Conservation (phyloP, 768 basidiomycete genomes). For the Baorangia bicolor region DNA sequence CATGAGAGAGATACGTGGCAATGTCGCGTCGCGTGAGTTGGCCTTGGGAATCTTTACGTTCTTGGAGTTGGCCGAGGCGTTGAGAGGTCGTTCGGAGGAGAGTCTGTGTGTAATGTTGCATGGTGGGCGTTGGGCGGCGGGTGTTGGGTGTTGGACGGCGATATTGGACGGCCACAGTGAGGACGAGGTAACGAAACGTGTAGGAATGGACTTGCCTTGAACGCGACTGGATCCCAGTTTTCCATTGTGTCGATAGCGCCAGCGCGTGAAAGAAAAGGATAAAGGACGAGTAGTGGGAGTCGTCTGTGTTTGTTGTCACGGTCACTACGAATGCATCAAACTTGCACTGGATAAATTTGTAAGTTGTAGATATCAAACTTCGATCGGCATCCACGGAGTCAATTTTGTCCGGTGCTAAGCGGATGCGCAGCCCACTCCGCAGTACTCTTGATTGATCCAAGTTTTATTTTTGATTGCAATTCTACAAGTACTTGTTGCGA, state of each 20-base stretch:
- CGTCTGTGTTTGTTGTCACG: slow-evolving; percentile 2
- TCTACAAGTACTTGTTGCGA: background rate
- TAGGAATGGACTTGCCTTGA: slow-evolving; percentile 25
- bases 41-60: slow-evolving; percentile 63
- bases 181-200: background rate
- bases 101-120: slow-evolving; percentile 38
- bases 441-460: too few species aligned
- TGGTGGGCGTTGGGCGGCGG: background rate
- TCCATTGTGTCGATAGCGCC: slow-evolving; percentile 17
- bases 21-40: slow-evolving; percentile 67
- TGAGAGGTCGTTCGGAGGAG: slow-evolving; percentile 65
- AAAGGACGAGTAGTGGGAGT: background rate
- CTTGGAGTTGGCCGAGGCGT: slow-evolving; percentile 66
- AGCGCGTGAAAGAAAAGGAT: background rate
- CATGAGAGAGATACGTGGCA: slow-evolving; percentile 60
- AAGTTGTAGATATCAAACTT: background rate
- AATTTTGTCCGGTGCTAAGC: background rate
- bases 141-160: background rate
- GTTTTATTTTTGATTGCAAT: background rate
- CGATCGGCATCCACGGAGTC: background rate
- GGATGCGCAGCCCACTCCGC: too few species aligned
- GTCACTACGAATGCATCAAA: background rate
- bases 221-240: slow-evolving; percentile 30
- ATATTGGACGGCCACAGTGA: background rate
- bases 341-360: background rate